phyloP scores from a whole-genome alignment of 345 rosid genomes.

The Pugionium cornutum region DNA sequence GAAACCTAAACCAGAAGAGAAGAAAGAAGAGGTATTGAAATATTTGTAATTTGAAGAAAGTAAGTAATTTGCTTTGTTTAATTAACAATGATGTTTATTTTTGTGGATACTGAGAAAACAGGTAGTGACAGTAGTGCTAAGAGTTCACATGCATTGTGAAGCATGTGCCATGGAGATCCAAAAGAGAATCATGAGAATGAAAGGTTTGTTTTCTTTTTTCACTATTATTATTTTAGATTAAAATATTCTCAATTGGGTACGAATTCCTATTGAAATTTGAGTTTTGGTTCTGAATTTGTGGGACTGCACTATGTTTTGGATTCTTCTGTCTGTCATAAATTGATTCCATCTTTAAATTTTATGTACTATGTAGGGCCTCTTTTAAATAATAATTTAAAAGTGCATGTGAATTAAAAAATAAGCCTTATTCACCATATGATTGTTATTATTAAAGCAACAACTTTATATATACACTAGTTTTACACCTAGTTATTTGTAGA shows the following conservation, averaged over 20 bases:
- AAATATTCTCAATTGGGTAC: constrained; percentile 31
- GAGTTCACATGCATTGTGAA: constrained; percentile 93
- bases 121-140: constrained; percentile 65
- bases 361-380: constrained; percentile 33
- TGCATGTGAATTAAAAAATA: constrained; percentile 5
- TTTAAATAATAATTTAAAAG: constrained; percentile 12
- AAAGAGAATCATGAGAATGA: constrained; percentile 85
- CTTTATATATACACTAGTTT: too few relatives aligned
- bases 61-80: constrained; percentile 1
- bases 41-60: background rate
- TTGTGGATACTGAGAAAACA: constrained; percentile 41
- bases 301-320: constrained; percentile 35
- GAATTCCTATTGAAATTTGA: constrained; percentile 26
- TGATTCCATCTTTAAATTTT: constrained; percentile 24
- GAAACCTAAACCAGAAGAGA: constrained; percentile 58
- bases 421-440: constrained; percentile 1
- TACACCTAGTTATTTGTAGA: too few relatives aligned
- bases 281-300: constrained; percentile 26
- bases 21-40: constrained; percentile 68
- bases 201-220: constrained; percentile 51
- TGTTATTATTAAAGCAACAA: constrained; percentile 3
- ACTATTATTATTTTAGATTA: background rate
- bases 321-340: constrained; percentile 29
- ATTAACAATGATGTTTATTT: constrained; percentile 13
- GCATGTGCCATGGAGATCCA: constrained; percentile 84